Evolutionary conservation across 768 basidiomycete genomes (phyloP).

Genomic region (Nidularia pulvinata): DNA sequence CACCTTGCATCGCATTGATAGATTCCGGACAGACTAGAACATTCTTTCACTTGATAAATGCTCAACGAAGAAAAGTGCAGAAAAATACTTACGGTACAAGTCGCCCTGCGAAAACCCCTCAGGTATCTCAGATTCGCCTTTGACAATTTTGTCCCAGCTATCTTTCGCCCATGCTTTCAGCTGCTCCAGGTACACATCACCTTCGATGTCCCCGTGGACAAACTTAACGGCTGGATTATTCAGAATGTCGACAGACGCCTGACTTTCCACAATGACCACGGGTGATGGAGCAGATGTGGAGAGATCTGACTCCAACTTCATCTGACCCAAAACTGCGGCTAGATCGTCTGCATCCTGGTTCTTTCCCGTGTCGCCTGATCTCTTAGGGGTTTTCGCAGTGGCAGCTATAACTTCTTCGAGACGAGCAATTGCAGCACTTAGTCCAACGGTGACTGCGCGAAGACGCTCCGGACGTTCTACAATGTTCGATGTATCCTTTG

Average conservation of each 20-base stretch:
- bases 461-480: constrained; percentile 93
- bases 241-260: constrained; percentile 53
- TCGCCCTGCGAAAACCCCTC: constrained; percentile 72
- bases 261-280: constrained; percentile 52
- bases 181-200: constrained; percentile 66
- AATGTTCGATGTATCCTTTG: constrained; percentile 69
- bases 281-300: constrained; percentile 5
- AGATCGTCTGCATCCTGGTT: constrained; percentile 16
- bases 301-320: constrained; percentile 10
- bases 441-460: constrained; percentile 79
- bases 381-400: not conserved
- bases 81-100: constrained; percentile 65
- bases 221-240: constrained; percentile 68
- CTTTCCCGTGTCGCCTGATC: not conserved
- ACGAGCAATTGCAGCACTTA: constrained; percentile 78
- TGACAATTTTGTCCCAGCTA: constrained; percentile 59
- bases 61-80: not conserved
- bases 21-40: constrained; percentile 75
- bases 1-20: constrained; percentile 77
- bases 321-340: constrained; percentile 19
- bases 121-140: constrained; percentile 77
- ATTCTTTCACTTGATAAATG: not conserved
- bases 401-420: constrained; percentile 42
- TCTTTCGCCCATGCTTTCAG: constrained; percentile 58
- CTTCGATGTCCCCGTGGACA: constrained; percentile 69